Evolutionary conservation across 805 yeast genomes (phyloP), one percentile per base, ranked within the genome.

Genomic region (Candida saitoana): DNA sequence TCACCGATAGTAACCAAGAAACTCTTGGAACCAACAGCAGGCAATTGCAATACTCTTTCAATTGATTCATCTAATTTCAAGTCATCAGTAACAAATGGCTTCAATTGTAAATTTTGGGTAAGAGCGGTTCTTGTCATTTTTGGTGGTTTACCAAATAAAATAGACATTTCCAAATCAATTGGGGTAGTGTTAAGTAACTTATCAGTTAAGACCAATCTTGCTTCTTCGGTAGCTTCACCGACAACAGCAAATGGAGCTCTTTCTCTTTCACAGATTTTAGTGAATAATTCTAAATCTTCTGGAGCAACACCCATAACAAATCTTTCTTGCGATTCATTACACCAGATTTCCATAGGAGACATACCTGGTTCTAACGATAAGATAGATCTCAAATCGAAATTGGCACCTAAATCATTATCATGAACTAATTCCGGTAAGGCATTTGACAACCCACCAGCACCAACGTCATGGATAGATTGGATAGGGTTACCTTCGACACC

Each of bases 281-380:
- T 77, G 67, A 93, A 93, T 17, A 71, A 52, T 5, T 77, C 77
- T 45, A 91, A 67, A 59, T 89, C 86, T 47, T 79, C 81, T 41
- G 87, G 87, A 12, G 88, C 76, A 48, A 93, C 95, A 50, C 96
- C 98, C 54, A 93, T 67, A 18, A 93, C 99, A 56, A 90, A 93
- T 65, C 99, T 82, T 67, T 93, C 99, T 70, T 93, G 99, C 2
- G 98, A 93, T 69, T 93, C 99, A 56, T 95, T 91, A 78, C 99
- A 93, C 99, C 99, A 93, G 49, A 93, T 88, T 71, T 93, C 99
- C 96, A 93, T 87, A 42, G 99, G 98, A 4, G 98, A 91, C 97
- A 93, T 88, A 44, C 97, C 95, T 38, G 96, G 95, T 65, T 93
- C 99, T 50, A 89, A 76, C 29, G 89, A 83, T 43, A 95, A 78